Evolutionary conservation across 2,329 filamentous ascomycete genomes (phyloP), one percentile per base, ranked within the genome.

Genomic region (Diplocarpon rosae): DNA sequence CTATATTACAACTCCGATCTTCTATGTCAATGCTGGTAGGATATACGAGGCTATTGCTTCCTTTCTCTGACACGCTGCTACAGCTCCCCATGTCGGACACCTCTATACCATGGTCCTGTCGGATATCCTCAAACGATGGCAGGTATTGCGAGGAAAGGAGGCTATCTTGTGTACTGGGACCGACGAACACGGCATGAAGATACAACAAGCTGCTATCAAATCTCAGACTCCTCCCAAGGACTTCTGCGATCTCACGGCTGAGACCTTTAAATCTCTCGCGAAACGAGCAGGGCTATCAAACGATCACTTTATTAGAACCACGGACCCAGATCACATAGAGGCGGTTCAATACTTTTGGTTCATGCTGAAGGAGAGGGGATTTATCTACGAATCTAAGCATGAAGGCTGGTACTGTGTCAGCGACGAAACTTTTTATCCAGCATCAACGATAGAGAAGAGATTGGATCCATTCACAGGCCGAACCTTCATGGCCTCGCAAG

Each of bases 121-220:
- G 52, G 92, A 98, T 65, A 81, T 95, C 42, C 68, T 95, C 55
- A 98, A 96, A 66, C 76, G 92, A 66, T 98, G 88, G 87, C 78
- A 93, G 61, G 69, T 77, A 28, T 72, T 98, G 41, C 77, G 82
- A 48, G 85, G 85, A 31, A 68, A 77, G 27, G 67, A 72, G 38
- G 83, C 89, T 3, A 72, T 86, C 51, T 69, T 98, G 12, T 81
- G 83, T 56, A 98, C 92, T 1, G 92, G 92, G 47, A 96, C 89
- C 30, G 92, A 98, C 63, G 92, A 98, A 65, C 90, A 98, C 69
- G 92, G 92, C 35, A 84, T 95, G 76, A 98, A 98, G 72, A 83
- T 96, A 16, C 92, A 98, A 63, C 83, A 81, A 63, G 90, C 90
- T 0, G 86, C 92, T 1, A 69, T 73, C 6, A 76, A 78, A 54